These are phyloP conservation scores for Fraxinus xanthoxyloides DNA, from an alignment of 305 asterid genomes.

Conservation along the genomic window DNA sequence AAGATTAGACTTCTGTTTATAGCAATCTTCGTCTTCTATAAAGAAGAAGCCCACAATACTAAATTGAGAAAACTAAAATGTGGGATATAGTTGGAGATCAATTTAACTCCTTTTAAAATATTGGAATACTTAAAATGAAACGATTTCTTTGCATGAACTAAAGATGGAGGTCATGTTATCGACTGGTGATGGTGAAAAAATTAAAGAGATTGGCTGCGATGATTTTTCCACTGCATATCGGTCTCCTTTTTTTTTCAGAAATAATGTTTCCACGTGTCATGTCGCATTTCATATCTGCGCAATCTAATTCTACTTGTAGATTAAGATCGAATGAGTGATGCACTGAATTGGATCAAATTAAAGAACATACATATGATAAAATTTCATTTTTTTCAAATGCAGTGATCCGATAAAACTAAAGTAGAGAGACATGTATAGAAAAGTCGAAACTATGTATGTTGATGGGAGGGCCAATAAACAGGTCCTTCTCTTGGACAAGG, in stretches of 20 bases:
- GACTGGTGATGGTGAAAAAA: background rate
- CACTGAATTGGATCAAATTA: background rate
- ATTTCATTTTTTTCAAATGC: background rate
- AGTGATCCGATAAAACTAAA: background rate
- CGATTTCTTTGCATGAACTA: background rate
- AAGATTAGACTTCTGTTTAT: background rate
- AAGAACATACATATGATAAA: background rate
- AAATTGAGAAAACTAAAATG: background rate
- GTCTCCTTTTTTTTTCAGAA: background rate
- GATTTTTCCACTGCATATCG: background rate
- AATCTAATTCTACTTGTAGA: background rate
- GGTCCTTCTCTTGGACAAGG: constrained; percentile 71
- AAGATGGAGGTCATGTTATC: background rate
- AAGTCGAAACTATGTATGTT: constrained; percentile 10
- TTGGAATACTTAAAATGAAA: background rate
- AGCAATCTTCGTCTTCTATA: background rate
- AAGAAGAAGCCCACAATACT: background rate
- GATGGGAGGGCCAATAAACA: constrained; percentile 53
- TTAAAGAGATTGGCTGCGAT: background rate
- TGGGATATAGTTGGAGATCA: background rate
- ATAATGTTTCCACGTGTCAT: background rate
- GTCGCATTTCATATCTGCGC: background rate
- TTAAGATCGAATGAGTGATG: background rate
- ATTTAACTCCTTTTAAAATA: background rate
- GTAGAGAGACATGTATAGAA: background rate